Conservation (phyloP, 2,329 filamentous ascomycete genomes). For the Hypomyces rosellus region DNA sequence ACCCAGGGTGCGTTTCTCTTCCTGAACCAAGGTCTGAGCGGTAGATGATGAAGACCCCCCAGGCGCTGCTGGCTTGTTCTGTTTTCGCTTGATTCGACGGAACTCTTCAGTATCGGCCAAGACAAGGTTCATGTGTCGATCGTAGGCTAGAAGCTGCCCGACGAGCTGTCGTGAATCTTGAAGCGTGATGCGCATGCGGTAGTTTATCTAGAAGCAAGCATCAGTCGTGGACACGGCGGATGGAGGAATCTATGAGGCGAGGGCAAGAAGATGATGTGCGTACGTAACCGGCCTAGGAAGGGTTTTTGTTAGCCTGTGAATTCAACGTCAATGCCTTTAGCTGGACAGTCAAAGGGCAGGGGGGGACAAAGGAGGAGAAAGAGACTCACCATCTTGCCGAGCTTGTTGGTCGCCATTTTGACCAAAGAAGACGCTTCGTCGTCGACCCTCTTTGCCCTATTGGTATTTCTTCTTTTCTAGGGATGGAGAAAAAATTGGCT, state of each 20-base stretch:
- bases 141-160: slow-evolving; percentile 96
- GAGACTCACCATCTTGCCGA: slow-evolving; percentile 89
- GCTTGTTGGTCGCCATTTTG: slow-evolving; percentile 56
- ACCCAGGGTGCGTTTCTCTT: slow-evolving; percentile 96
- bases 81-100: slow-evolving; percentile 80
- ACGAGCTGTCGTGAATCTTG: slow-evolving; percentile 95
- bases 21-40: slow-evolving; percentile 70
- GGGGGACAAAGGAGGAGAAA: slow-evolving; percentile 29
- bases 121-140: slow-evolving; percentile 99
- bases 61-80: slow-evolving; percentile 63
- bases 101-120: slow-evolving; percentile 98
- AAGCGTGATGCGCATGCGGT: slow-evolving; percentile 95
- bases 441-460: no score
- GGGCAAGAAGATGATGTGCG: slow-evolving; percentile 29
- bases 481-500: no score
- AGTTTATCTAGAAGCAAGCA: slow-evolving; percentile 73
- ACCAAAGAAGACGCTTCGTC: background rate
- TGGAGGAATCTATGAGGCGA: slow-evolving; percentile 23
- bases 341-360: slow-evolving; percentile 14
- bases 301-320: slow-evolving; percentile 51
- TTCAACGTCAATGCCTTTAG: slow-evolving; percentile 39
- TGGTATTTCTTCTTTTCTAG: no score
- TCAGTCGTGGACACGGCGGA: slow-evolving; percentile 8
- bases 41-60: slow-evolving; percentile 51
- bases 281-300: slow-evolving; percentile 63